Base-by-base conservation (phyloP, 2,329 filamentous ascomycete genomes). In the Cladosporium sp. region DNA sequence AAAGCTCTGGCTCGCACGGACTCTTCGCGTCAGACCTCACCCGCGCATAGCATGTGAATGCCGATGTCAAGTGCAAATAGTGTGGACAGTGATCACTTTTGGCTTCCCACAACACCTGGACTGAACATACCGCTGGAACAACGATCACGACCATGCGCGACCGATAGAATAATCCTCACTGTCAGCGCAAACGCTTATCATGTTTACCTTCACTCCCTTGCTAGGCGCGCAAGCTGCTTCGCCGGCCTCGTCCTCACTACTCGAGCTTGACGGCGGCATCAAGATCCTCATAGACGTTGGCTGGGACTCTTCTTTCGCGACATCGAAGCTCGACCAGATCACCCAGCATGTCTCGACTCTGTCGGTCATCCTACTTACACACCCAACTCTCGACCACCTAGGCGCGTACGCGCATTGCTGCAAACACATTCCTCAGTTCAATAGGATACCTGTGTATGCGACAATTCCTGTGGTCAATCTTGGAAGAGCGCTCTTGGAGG, bases 201-300 rank as follows among this genome's bases (percentile, higher is more conserved):
- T 99, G 94, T 97, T 99, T 80, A 96, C 89, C 64, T 97, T 97
- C 76, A 95, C 89, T 69, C 87, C 94, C 47, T 80, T 99, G 58
- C 87, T 96, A 66, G 94, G 94, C 71, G 93, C 94, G 60, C 90
- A 95, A 69, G 92, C 90, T 52, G 84, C 89, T 64, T 94, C 91
- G 47, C 81, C 86, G 58, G 92, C 93, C 42, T 95, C 91, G 62
- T 91, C 97, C 73, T 97, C 94, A n/a, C 84, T 99, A 35, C 80
- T 99, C 48, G 93, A 97, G 78, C 88, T 99, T 57, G 94, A 99
- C 77, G 93, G 93, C 63, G 94, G 93, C 59, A 88, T 99, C 76
- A 97, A 97, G 74, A 85, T 99, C 53, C 82, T 99, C 55, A 85
- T 99, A 36, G 93, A 97, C 71, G 87, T 97, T 44, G 94, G 94